Base-by-base conservation (phyloP, 352 stramenopile species). In the Phytophthora brassicae region DNA sequence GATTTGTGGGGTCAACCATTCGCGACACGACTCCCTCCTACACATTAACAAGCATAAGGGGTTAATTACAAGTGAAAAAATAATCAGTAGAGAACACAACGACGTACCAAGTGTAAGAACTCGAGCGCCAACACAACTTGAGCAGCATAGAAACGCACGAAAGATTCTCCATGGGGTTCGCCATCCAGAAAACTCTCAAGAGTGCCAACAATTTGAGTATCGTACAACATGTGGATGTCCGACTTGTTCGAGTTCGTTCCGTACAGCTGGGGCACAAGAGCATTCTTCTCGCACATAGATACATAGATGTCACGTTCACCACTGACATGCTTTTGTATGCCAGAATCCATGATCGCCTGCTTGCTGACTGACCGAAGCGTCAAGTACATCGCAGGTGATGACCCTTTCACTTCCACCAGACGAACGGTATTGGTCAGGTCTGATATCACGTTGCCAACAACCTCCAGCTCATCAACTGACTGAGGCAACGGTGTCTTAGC, bases 281-380 rank as follows among this genome's bases (percentile, higher is more conserved):
- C 72, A 46, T 92, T 92, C 67, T 89, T 85, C 42, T 90, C 79
- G 63, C 87, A 90, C 1, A 95, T 61, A 26, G 86, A 80, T 4
- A 92, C 73, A 45, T 93, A 92, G 22, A 95, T 92, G 53, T 95
- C 86, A 38, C 85, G 80, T 55, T 95, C 86, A 6, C 81, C 84
- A 7, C 76, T 79, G 6, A 95, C 65, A 39, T 94, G 84, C n/a
- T 82, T 90, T 54, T 95, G 84, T 75, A 93, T 89, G 35, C 84
- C 78, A 19, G 78, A 74, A n/a, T 92, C 77, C 23, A 88, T 74
- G 28, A 93, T 87, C 9, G 81, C 84, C 58, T 92, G 84, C 56
- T 94, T 94, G 70, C 80, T 90, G 24, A 89, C 84, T 11, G 79
- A 88, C 1, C 85, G 77, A 39, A 95, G 64, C 14, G 86, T 95